Evolutionary conservation across 1,284 basidiomycete genomes (phyloP).

Genomic region (Neonothopanus nambi): DNA sequence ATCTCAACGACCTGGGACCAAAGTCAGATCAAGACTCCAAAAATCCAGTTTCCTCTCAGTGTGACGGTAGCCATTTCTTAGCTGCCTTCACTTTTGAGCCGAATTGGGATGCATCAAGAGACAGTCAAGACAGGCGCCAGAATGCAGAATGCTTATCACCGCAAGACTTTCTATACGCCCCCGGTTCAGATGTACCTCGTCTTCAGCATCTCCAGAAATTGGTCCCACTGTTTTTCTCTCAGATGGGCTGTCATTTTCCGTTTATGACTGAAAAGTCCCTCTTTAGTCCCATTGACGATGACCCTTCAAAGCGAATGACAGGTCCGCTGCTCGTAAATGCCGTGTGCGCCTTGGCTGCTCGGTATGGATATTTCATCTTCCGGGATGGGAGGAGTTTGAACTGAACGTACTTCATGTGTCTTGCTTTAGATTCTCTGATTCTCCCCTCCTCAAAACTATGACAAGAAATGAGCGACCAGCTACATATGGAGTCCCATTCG

Average conservation of each 20-base stretch:
- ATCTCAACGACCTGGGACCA: too few species aligned
- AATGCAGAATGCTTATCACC: too few species aligned
- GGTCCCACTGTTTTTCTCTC: constrained; percentile 12
- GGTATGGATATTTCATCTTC: constrained; percentile 1
- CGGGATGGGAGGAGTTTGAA: neutral
- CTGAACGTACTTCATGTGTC: neutral
- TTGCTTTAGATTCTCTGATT: constrained; percentile 9
- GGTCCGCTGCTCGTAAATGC: constrained; percentile 14
- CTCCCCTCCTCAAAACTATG: constrained; percentile 12
- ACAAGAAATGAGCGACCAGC: constrained; percentile 13
- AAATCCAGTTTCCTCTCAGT: too few species aligned
- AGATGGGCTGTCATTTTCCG: constrained; percentile 18
- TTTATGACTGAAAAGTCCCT: constrained; percentile 12
- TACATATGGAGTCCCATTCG: constrained; percentile 17
- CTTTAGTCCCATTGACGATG: constrained; percentile 13
- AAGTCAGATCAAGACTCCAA: too few species aligned
- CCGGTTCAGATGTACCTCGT: constrained; percentile 14
- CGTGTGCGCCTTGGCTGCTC: constrained; percentile 15
- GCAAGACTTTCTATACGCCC: constrained; percentile 11
- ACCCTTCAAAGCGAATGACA: constrained; percentile 13
- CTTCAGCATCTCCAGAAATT: constrained; percentile 7
- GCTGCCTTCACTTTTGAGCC: too few species aligned
- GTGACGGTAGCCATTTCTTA: too few species aligned
- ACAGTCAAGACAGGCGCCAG: too few species aligned
- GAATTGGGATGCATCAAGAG: too few species aligned